Evolutionary conservation across 2,329 filamentous ascomycete genomes (phyloP).

Genomic region (Ceratocystis papillata): DNA sequence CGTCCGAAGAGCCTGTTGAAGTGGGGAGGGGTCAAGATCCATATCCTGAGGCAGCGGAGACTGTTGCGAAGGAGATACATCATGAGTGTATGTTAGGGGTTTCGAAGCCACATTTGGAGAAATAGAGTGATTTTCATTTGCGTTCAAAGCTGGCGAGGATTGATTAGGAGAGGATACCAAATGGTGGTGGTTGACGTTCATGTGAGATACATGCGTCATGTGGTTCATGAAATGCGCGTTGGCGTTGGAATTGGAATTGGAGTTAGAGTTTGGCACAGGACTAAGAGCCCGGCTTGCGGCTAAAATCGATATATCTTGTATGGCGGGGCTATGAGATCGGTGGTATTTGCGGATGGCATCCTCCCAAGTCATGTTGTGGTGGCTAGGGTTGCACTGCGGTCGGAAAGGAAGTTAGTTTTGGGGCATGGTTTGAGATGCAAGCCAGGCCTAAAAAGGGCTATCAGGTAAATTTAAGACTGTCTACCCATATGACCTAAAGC

Average conservation of each 20-base stretch:
- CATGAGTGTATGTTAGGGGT: slow-evolving; percentile 36
- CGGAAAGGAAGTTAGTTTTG: slow-evolving; percentile 19
- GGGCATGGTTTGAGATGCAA: neutral
- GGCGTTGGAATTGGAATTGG: slow-evolving; percentile 21
- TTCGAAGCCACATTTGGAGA: slow-evolving; percentile 17
- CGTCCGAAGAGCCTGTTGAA: slow-evolving; percentile 33
- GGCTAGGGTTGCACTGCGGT: slow-evolving; percentile 46
- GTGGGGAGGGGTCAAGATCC: slow-evolving; percentile 40
- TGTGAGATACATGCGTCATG: neutral
- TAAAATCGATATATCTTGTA: slow-evolving; percentile 40
- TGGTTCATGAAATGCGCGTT: neutral
- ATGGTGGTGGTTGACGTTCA: slow-evolving; percentile 4
- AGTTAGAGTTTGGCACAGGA: slow-evolving; percentile 33
- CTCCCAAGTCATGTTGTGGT: slow-evolving; percentile 52
- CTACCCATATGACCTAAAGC: neutral
- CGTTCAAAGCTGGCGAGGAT: neutral
- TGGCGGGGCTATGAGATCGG: slow-evolving; percentile 41
- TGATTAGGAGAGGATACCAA: neutral
- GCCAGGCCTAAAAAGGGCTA: too few species aligned
- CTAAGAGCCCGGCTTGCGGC: slow-evolving; percentile 39
- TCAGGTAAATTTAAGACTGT: neutral
- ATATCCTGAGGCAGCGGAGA: slow-evolving; percentile 39
- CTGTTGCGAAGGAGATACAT: slow-evolving; percentile 25
- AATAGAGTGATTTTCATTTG: slow-evolving; percentile 11
- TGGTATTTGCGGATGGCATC: slow-evolving; percentile 46